These are phyloP conservation scores for Solanum piurae DNA, from an alignment of 257 asterid genomes.

Conservation along the genomic window DNA sequence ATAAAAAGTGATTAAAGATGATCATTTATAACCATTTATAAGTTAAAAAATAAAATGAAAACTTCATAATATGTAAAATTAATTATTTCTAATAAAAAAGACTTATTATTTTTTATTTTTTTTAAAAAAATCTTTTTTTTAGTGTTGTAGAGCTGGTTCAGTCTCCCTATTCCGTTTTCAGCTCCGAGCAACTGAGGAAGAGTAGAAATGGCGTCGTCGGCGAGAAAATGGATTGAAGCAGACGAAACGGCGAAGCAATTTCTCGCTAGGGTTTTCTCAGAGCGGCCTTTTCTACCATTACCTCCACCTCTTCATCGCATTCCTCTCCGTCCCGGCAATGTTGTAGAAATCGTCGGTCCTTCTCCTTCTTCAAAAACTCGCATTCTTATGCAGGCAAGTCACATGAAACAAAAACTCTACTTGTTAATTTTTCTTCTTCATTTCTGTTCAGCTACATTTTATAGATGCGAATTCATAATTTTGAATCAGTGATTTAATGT, in stretches of 20 bases:
- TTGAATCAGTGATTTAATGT: not conserved
- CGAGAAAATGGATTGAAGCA: conserved; percentile 46
- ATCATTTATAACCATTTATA: too few relatives aligned
- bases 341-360: conserved; percentile 76
- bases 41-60: too few relatives aligned
- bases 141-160: too few relatives aligned
- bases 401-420: not conserved
- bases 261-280: conserved; percentile 41
- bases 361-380: conserved; percentile 85
- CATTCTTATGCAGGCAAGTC: conserved; percentile 59
- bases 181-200: not conserved
- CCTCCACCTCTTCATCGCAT: conserved; percentile 87
- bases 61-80: too few relatives aligned
- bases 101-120: too few relatives aligned
- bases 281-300: conserved; percentile 51
- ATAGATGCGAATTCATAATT: not conserved
- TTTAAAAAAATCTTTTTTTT: too few relatives aligned
- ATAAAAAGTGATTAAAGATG: too few relatives aligned
- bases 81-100: too few relatives aligned
- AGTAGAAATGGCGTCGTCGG: conserved; percentile 32
- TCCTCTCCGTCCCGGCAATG: conserved; percentile 72
- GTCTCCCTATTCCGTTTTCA: not conserved
- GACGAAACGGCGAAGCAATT: conserved; percentile 66
- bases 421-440: not conserved
- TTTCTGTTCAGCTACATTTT: not conserved